Conservation (phyloP, 2,329 filamentous ascomycete species). For the Venturiaceae sp. region DNA sequence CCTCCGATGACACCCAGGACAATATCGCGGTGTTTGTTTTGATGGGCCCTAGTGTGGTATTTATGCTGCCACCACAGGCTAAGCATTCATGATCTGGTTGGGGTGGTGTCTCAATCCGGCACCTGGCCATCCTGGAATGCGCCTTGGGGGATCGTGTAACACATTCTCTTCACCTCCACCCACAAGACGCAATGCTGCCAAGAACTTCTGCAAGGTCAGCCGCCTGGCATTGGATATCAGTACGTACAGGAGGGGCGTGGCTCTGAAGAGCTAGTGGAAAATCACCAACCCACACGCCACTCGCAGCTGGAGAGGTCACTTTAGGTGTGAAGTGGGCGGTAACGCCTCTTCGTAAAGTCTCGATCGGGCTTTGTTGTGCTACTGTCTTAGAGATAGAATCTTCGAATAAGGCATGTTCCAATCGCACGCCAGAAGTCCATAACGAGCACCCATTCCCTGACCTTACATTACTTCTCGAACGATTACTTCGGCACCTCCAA, state of each 20-base stretch:
- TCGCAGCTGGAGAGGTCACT: background rate
- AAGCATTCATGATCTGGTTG: slow-evolving; percentile 1
- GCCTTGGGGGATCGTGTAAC: slow-evolving; percentile 1
- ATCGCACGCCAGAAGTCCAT: background rate
- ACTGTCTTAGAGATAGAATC: background rate
- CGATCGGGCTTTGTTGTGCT: background rate
- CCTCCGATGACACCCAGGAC: background rate
- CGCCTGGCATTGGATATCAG: background rate
- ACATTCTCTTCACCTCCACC: slow-evolving; percentile 1
- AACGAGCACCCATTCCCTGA: background rate
- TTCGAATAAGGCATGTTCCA: background rate
- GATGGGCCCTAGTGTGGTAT: background rate
- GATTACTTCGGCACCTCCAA: background rate
- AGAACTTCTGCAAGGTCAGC: background rate
- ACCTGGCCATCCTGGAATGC: slow-evolving; percentile 1
- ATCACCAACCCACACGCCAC: background rate
- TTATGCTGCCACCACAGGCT: background rate
- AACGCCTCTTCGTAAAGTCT: slow-evolving; percentile 1
- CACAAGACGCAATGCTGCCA: slow-evolving; percentile 1
- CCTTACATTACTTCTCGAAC: background rate
- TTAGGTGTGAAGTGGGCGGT: background rate
- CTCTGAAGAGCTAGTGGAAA: background rate
- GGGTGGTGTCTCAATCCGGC: background rate
- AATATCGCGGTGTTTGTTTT: background rate
- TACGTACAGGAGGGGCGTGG: background rate